phyloP scores from a whole-genome alignment of 148 eudicot species.

The Gaultheria prostrata region DNA sequence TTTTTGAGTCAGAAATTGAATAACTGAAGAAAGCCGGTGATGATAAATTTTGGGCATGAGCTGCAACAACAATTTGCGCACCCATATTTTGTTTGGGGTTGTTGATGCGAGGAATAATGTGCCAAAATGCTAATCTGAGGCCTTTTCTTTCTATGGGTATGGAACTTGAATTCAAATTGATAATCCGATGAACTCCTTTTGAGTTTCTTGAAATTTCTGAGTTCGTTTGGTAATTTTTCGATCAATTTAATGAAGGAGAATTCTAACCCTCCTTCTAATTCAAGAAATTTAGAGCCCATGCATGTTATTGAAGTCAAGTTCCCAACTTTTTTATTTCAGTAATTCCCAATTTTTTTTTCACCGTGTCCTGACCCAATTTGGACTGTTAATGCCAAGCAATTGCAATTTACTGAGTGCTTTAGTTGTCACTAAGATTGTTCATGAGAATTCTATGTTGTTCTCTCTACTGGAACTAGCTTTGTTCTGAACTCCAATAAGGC shows the following conservation, averaged over 20 bases:
- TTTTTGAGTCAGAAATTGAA: background rate
- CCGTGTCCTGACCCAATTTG: background rate
- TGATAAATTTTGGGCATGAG: constrained; percentile 18
- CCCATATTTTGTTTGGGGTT: constrained; percentile 16
- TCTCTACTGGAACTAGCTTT: background rate
- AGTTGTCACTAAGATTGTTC: too few species aligned
- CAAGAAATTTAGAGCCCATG: background rate
- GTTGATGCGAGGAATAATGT: constrained; percentile 22
- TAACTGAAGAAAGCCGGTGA: constrained; percentile 9
- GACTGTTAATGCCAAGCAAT: background rate
- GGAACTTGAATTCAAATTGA: background rate
- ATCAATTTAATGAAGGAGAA: background rate
- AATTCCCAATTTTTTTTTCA: background rate
- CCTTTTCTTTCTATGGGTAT: background rate
- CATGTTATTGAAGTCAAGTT: background rate
- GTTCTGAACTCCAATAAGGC: background rate
- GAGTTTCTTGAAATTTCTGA: background rate
- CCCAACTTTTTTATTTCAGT: background rate
- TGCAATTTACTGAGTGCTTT: background rate
- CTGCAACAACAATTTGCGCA: constrained; percentile 21
- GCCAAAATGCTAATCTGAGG: constrained; percentile 27
- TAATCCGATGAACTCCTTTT: background rate
- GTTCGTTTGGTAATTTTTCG: background rate
- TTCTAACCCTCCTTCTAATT: background rate
- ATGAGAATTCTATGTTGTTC: too few species aligned